A percentile compares a stretch with the other conserved stretches of the same genome.
Evolutionary conservation across 345 rosid species (phyloP).

Genomic region (Dipteronia dyeriana): DNA sequence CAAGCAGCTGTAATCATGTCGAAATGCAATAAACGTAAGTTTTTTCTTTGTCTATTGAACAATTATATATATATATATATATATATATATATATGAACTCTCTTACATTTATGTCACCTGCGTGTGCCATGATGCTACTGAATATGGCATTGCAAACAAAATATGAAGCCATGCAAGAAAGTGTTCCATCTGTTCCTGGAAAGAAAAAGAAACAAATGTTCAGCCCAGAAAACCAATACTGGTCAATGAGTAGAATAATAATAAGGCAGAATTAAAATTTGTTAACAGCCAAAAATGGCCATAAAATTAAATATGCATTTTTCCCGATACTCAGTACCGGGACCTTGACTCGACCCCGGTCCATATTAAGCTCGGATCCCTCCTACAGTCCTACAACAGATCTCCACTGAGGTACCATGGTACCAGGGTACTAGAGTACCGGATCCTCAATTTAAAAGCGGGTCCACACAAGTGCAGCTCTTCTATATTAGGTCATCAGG

Average conservation of each 20-base stretch:
- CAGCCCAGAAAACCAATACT: conserved; percentile 6
- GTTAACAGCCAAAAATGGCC: too few species aligned
- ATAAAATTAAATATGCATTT: too few species aligned
- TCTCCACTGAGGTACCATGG: too few species aligned
- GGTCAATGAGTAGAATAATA: neutral
- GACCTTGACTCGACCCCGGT: too few species aligned
- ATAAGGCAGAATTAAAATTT: neutral
- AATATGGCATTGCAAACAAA: conserved; percentile 89
- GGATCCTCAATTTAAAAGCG: too few species aligned
- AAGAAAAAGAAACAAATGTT: conserved; percentile 12
- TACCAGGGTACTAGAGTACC: too few species aligned
- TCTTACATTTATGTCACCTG: conserved; percentile 77
- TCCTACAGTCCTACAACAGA: too few species aligned
- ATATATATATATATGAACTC: neutral
- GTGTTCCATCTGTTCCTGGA: conserved; percentile 93
- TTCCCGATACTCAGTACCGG: too few species aligned
- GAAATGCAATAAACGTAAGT: too few species aligned
- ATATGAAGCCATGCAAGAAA: conserved; percentile 93
- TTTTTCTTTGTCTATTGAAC: neutral
- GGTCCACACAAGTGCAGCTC: too few species aligned
- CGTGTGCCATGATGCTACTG: conserved; percentile 61
- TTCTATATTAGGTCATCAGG: too few species aligned
- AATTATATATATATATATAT: neutral
- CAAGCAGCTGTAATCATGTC: neutral
- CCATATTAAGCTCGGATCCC: too few species aligned